Evolutionary conservation across 164 flowering plant genomes (phyloP).

Genomic region (Umbellularia californica): DNA sequence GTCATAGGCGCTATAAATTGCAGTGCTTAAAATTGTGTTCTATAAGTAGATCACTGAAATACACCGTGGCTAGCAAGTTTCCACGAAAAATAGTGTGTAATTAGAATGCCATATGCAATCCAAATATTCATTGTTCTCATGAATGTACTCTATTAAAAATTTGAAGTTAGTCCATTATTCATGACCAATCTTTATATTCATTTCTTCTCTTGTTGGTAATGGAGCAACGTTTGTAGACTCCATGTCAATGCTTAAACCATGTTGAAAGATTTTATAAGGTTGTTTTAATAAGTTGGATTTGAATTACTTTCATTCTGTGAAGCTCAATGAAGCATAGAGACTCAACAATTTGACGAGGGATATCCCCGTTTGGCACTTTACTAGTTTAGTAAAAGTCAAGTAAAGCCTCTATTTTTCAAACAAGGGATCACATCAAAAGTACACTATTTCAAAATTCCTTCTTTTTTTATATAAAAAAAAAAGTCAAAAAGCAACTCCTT

Average conservation of each 20-base stretch:
- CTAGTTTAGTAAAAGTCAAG: too few species aligned
- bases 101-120: slow-evolving; percentile 17
- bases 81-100: slow-evolving; percentile 22
- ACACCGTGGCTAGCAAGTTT: slow-evolving; percentile 14
- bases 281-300: neutral
- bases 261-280: too few species aligned
- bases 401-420: too few species aligned
- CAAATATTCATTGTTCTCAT: slow-evolving; percentile 16
- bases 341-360: too few species aligned
- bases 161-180: slow-evolving; percentile 7
- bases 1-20: neutral
- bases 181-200: neutral
- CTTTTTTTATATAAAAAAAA: too few species aligned
- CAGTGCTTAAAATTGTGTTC: slow-evolving; percentile 42
- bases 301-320: too few species aligned
- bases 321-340: too few species aligned
- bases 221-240: neutral
- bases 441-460: too few species aligned
- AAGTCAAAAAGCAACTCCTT: too few species aligned
- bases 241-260: neutral
- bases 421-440: too few species aligned
- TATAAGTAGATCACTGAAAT: slow-evolving; percentile 17
- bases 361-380: too few species aligned
- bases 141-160: slow-evolving; percentile 17
- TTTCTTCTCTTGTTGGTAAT: neutral